These are phyloP conservation scores for Podospora bellae-mahoneyi DNA, from an alignment of 495 filamentous ascomycete species.

Conservation along the genomic window DNA sequence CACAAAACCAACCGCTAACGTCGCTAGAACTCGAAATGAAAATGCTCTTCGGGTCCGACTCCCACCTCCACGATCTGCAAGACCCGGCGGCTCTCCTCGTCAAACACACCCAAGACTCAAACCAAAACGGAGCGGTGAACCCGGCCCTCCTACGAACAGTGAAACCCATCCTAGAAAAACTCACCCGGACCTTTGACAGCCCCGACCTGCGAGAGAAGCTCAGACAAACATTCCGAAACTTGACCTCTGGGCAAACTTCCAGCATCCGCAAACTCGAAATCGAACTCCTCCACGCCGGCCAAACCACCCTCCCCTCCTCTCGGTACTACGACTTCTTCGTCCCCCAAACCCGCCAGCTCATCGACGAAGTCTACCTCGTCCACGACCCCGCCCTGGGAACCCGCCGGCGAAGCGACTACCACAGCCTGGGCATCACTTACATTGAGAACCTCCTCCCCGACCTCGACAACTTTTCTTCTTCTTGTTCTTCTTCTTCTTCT, in stretches of 20 bases:
- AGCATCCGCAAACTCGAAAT: conserved; percentile 44
- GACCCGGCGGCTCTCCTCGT: conserved; percentile 35
- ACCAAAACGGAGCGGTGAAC: conserved; percentile 14
- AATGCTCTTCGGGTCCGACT: conserved; percentile 29
- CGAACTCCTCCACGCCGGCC: conserved; percentile 43
- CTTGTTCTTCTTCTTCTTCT: conserved; percentile 12
- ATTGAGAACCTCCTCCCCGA: conserved; percentile 36
- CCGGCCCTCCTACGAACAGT: conserved; percentile 30
- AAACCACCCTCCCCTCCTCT: conserved; percentile 34
- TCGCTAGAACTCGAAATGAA: conserved; percentile 42
- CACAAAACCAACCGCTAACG: not conserved
- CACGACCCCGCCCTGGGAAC: conserved; percentile 31
- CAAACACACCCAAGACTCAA: conserved; percentile 32
- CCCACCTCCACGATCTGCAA: conserved; percentile 30
- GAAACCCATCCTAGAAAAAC: conserved; percentile 29
- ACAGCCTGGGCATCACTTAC: conserved; percentile 36
- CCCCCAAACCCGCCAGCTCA: conserved; percentile 33
- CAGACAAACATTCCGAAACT: conserved; percentile 26
- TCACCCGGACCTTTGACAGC: conserved; percentile 23
- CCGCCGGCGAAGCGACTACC: conserved; percentile 35
- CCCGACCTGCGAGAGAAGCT: conserved; percentile 28
- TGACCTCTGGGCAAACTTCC: conserved; percentile 31
- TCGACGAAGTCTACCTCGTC: conserved; percentile 40
- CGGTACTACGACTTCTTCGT: conserved; percentile 36
- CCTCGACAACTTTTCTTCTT: conserved; percentile 19